These are phyloP conservation scores for Alternaria arbusti DNA, from an alignment of 2,329 filamentous ascomycete genomes.

Conservation along the genomic window DNA sequence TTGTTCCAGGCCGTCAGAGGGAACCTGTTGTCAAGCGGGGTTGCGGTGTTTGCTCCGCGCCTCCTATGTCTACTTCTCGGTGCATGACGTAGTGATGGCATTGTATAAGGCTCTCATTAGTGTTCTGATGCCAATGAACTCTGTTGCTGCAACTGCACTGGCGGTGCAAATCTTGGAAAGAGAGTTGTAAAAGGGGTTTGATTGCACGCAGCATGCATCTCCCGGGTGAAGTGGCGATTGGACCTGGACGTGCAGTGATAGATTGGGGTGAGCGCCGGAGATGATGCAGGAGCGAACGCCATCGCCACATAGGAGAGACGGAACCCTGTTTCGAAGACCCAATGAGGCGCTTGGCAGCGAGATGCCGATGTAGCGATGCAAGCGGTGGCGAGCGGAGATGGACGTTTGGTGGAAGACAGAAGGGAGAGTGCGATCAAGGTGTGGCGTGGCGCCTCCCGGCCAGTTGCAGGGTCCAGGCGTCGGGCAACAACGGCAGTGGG, in stretches of 20 bases:
- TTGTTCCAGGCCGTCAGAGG: background rate
- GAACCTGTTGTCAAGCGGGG: background rate
- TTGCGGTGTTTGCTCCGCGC: background rate
- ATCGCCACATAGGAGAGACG: background rate
- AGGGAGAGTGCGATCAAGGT: constrained; percentile 10
- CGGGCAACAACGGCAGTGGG: background rate
- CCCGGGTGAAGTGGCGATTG: background rate
- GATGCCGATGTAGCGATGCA: background rate
- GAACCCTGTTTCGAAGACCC: background rate
- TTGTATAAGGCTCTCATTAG: background rate
- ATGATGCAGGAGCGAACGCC: background rate
- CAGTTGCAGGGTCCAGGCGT: background rate
- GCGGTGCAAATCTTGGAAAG: background rate
- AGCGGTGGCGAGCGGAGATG: background rate
- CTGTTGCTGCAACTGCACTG: background rate
- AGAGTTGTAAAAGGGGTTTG: background rate
- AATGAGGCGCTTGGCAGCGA: background rate
- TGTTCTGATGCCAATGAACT: background rate
- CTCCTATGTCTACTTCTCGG: background rate
- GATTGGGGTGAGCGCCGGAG: background rate
- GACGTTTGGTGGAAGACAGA: background rate
- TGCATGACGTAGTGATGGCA: constrained; percentile 7
- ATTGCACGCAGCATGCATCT: background rate
- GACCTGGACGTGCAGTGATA: background rate
- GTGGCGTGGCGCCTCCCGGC: constrained; percentile 8